Evolutionary conservation across 2,329 filamentous ascomycete species (phyloP), one percentile per base, ranked within the genome.

Genomic region (Scleromitrula shiraiana): DNA sequence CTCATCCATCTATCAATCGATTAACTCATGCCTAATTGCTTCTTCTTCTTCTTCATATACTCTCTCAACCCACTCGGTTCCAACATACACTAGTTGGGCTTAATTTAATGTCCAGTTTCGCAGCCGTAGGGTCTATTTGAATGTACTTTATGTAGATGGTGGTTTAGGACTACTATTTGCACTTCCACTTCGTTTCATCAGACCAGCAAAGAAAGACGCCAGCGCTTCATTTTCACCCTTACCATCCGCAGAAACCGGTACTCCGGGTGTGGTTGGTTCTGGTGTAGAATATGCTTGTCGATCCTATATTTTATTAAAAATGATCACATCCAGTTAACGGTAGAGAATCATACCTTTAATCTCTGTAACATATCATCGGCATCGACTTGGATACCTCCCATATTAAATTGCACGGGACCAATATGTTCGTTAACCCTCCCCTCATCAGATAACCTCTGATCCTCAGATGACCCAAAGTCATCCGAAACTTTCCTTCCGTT

Each of bases 331-430:
- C 7, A 9, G 12, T 37, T 19, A 20, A 17, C 10, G 7, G 17
- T n/a, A 42, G 6, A 43, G 49, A 61, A 35, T 6, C 29, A 19
- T 68, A 91, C 88, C 78, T 89, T 90, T 52, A 95, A 73, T 59
- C 85, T 80, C 65, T 89, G 85, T 50, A 95, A 70, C 85, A 94
- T 93, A 61, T 95, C 89, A 62, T 95, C 90, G 7, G 89, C 89
- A 67, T 96, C 89, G 24, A 95, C 87, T 64, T 95, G 89, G 54
- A 98, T 96, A 45, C 93, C 93, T 35, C 93, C 93, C 77, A 98
- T 93, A 65, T 98, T 98, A 70, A 97, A 96, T 63, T 95, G 89
- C 55, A 96, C 89, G 0, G 90, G 89, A 0, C 90, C 90, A 60
- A 95, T 95, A 59, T 95, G 89, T 61, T 91, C 86, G 51, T 55